phyloP scores from a whole-genome alignment of 169 alveolate species.

The Pseudocohnilembus persalinus region DNA sequence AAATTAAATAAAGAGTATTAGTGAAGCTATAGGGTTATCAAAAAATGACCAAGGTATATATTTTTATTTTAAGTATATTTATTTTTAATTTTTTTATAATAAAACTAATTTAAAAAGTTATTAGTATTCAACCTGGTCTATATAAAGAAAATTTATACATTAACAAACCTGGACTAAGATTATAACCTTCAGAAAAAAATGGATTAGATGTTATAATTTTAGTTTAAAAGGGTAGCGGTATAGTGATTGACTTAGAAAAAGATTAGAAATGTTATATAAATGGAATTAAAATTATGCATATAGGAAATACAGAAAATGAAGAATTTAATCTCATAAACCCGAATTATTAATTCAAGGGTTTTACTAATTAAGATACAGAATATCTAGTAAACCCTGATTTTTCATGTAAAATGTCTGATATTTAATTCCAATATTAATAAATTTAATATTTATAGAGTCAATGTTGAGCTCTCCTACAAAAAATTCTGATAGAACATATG shows the following conservation, averaged over 20 bases:
- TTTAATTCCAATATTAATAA: too few species aligned
- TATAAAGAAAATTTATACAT: neutral
- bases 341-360: too few species aligned
- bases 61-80: neutral
- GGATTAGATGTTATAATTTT: neutral
- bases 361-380: too few species aligned
- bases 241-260: neutral
- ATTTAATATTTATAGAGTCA: too few species aligned
- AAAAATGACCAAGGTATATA: neutral
- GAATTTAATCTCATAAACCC: too few species aligned
- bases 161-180: neutral
- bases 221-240: neutral
- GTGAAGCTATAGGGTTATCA: neutral
- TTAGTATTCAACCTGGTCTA: neutral
- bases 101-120: too few species aligned
- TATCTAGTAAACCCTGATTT: too few species aligned
- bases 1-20: too few species aligned
- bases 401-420: too few species aligned
- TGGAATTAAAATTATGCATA: neutral
- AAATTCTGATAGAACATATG: too few species aligned
- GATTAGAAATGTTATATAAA: neutral
- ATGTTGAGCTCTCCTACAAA: too few species aligned
- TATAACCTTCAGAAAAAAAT: neutral
- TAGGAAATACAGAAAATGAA: neutral
- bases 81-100: too few species aligned